A percentile compares a stretch with the other conserved stretches of the same genome.
Evolutionary conservation across 768 basidiomycete species (phyloP).

Genomic region (Tylopilus sp.): DNA sequence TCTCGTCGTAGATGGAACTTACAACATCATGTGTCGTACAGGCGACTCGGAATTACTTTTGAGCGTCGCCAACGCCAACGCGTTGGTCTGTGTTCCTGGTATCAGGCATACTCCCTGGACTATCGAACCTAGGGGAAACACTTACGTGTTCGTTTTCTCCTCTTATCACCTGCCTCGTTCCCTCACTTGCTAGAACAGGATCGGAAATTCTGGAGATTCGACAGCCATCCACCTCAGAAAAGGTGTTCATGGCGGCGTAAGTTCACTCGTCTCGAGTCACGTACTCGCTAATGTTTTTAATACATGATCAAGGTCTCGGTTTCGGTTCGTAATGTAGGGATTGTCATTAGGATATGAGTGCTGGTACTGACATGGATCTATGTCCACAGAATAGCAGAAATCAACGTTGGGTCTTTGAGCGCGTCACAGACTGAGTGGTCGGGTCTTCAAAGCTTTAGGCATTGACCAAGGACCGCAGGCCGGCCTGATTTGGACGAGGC

Average conservation of each 20-base stretch:
- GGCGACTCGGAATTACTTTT: too few relatives aligned
- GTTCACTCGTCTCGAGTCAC: too few relatives aligned
- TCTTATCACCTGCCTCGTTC: too few relatives aligned
- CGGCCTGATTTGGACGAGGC: too few relatives aligned
- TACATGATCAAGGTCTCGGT: background rate
- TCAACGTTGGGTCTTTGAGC: constrained; percentile 1
- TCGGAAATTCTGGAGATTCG: background rate
- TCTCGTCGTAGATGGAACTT: background rate
- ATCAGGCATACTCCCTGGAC: background rate
- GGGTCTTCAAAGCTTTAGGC: too few relatives aligned
- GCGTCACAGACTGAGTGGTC: too few relatives aligned
- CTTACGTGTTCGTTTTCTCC: background rate
- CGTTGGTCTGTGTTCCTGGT: background rate
- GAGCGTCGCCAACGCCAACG: background rate
- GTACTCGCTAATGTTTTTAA: too few relatives aligned
- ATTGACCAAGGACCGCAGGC: too few relatives aligned
- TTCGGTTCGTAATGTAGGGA: background rate
- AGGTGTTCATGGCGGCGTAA: too few relatives aligned
- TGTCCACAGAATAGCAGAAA: too few relatives aligned
- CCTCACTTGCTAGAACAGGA: background rate
- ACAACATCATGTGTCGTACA: background rate
- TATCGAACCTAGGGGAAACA: background rate
- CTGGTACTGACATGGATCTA: background rate
- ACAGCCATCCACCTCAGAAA: constrained; percentile 1
- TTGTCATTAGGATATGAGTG: background rate